phyloP scores from a whole-genome alignment of 176 grass and related monocot genomes.

The Cenchrus americanus region DNA sequence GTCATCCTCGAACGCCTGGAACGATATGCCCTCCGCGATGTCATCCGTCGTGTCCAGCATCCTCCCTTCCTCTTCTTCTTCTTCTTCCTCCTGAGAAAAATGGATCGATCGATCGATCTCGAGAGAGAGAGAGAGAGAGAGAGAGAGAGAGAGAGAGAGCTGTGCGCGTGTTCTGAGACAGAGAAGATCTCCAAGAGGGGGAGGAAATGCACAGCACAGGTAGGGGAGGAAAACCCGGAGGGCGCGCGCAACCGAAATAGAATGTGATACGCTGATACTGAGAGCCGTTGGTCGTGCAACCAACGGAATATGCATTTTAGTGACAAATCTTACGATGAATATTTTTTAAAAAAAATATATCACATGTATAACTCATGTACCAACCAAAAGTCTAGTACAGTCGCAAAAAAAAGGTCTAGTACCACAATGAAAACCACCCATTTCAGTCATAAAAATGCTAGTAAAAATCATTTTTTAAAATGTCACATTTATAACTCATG shows the following conservation, averaged over 20 bases:
- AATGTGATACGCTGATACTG: not conserved
- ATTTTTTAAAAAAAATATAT: too few relatives aligned
- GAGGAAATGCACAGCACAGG: not conserved
- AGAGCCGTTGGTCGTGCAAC: too few relatives aligned
- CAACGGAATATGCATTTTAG: too few relatives aligned
- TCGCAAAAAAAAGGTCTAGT: too few relatives aligned
- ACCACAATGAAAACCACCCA: too few relatives aligned
- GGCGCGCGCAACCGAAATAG: not conserved
- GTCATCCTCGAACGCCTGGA: slow-evolving; percentile 96
- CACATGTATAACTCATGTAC: too few relatives aligned
- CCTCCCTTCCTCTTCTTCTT: not conserved
- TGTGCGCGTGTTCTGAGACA: not conserved
- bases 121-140: not conserved
- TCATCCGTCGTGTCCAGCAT: slow-evolving; percentile 87
- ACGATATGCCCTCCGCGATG: slow-evolving; percentile 90
- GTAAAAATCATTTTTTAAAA: too few relatives aligned
- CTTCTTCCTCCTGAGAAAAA: not conserved
- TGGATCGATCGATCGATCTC: not conserved
- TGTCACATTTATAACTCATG: too few relatives aligned
- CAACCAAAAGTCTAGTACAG: too few relatives aligned
- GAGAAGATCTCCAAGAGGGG: not conserved
- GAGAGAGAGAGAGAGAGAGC: not conserved
- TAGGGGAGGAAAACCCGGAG: slow-evolving; percentile 19
- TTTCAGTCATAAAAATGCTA: too few relatives aligned
- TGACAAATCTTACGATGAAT: too few relatives aligned